phyloP scores from a whole-genome alignment of 192 early-diverging fungal species.

The Piromyces sp. region DNA sequence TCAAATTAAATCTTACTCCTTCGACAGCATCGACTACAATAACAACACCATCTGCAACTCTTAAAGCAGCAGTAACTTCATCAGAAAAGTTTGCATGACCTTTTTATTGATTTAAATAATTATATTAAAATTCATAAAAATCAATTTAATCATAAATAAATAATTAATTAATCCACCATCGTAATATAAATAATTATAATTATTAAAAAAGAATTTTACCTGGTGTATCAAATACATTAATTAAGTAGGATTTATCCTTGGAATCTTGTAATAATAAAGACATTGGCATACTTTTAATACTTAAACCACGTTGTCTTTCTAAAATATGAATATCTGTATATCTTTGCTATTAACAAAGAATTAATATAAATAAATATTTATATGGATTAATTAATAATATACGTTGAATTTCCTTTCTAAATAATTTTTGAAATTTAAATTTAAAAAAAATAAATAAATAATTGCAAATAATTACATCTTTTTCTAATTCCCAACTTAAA shows the following conservation, averaged over 20 bases:
- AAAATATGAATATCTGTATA: constrained; percentile 87
- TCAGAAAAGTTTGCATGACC: constrained; percentile 90
- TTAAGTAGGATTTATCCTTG: constrained; percentile 65
- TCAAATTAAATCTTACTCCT: constrained; percentile 47
- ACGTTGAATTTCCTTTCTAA: too few species aligned
- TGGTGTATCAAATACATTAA: constrained; percentile 89
- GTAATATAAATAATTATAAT: too few species aligned
- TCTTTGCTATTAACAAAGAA: constrained; percentile 34
- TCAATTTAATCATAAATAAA: too few species aligned
- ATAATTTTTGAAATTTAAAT: too few species aligned
- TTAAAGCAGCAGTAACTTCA: constrained; percentile 69
- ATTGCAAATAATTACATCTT: background rate
- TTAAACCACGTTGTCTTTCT: constrained; percentile 74
- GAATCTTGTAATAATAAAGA: constrained; percentile 73
- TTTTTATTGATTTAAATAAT: too few species aligned
- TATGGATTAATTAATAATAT: too few species aligned
- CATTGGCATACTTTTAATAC: constrained; percentile 88
- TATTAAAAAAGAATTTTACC: constrained; percentile 19
- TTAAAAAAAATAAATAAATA: background rate
- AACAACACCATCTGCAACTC: constrained; percentile 77
- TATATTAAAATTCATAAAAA: too few species aligned
- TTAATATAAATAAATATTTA: too few species aligned
- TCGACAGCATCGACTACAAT: constrained; percentile 91
- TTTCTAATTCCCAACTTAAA: constrained; percentile 6
- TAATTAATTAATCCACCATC: too few species aligned